Conservation (phyloP, 805 yeast species). For the Myxozyma vanderwaltii region DNA sequence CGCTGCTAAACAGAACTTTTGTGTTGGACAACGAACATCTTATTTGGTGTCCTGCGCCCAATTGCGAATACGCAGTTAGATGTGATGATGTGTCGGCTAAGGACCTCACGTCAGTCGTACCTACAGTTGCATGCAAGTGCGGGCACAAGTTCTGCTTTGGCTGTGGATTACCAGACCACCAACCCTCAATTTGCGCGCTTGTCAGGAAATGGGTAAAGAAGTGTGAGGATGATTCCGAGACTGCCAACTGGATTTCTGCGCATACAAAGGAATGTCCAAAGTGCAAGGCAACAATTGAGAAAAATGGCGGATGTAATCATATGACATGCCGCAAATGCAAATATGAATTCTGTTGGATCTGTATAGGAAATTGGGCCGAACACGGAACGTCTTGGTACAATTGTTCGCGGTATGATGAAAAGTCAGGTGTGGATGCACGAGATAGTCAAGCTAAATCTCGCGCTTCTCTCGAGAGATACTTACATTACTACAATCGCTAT, state of each 20-base stretch:
- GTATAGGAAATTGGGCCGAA: conserved; percentile 70
- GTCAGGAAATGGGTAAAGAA: conserved; percentile 73
- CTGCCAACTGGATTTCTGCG: conserved; percentile 80
- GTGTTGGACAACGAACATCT: conserved; percentile 54
- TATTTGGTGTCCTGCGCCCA: conserved; percentile 85
- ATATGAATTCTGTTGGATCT: conserved; percentile 91
- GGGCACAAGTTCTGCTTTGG: conserved; percentile 76
- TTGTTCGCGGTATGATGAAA: conserved; percentile 62
- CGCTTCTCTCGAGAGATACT: conserved; percentile 60
- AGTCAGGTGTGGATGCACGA: conserved; percentile 46
- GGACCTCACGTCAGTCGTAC: conserved; percentile 47
- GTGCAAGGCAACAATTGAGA: conserved; percentile 79
- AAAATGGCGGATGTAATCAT: conserved; percentile 96
- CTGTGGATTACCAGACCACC: conserved; percentile 75
- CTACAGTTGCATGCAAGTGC: conserved; percentile 68
- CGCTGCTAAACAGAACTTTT: conserved; percentile 45
- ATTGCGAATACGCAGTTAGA: conserved; percentile 64
- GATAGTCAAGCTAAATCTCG: conserved; percentile 50
- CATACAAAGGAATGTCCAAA: conserved; percentile 86
- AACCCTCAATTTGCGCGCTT: conserved; percentile 78
- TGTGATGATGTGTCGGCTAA: conserved; percentile 35
- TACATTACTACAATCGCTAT: conserved; percentile 74
- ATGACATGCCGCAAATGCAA: conserved; percentile 83
- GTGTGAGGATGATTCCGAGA: conserved; percentile 84
- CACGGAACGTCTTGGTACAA: conserved; percentile 68